These are phyloP conservation scores for Suillus bovinus DNA, from an alignment of 768 basidiomycete genomes.

Conservation along the genomic window DNA sequence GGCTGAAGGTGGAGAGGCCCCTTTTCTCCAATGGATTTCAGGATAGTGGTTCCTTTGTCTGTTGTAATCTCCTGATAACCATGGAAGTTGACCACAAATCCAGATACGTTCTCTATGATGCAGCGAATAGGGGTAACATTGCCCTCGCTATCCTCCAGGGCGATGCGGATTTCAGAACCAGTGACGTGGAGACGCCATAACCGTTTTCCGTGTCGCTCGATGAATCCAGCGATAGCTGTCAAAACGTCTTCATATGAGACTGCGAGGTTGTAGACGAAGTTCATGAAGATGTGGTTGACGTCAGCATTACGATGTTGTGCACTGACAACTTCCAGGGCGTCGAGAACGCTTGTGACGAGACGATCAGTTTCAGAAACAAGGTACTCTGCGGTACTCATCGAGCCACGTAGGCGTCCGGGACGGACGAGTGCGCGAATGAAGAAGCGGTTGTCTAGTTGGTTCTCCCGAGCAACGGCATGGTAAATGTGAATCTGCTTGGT, in stretches of 20 bases:
- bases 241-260: constrained; percentile 97
- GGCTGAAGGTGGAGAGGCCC: constrained; percentile 96
- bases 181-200: constrained; percentile 98
- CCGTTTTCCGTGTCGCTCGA: constrained; percentile 97
- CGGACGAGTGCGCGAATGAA: constrained; percentile 96
- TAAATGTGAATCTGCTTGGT: constrained; percentile 98
- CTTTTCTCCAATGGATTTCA: constrained; percentile 98
- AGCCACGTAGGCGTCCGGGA: constrained; percentile 89
- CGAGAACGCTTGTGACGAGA: constrained; percentile 89
- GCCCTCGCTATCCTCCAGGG: constrained; percentile 92
- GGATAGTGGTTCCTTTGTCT: constrained; percentile 91
- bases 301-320: constrained; percentile 90
- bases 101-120: constrained; percentile 97
- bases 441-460: constrained; percentile 97
- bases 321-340: constrained; percentile 92
- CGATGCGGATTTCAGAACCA: constrained; percentile 94
- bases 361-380: constrained; percentile 98
- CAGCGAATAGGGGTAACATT: constrained; percentile 96
- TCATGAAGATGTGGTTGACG: constrained; percentile 98
- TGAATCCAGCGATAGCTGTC: constrained; percentile 97
- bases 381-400: constrained; percentile 95
- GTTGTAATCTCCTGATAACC: constrained; percentile 98
- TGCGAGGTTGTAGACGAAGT: constrained; percentile 95
- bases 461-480: constrained; percentile 92
- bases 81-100: constrained; percentile 98